Evolutionary conservation across 2,329 filamentous ascomycete species (phyloP), one percentile per base, ranked within the genome.

Genomic region (Pseudogymnoascus pannorum): DNA sequence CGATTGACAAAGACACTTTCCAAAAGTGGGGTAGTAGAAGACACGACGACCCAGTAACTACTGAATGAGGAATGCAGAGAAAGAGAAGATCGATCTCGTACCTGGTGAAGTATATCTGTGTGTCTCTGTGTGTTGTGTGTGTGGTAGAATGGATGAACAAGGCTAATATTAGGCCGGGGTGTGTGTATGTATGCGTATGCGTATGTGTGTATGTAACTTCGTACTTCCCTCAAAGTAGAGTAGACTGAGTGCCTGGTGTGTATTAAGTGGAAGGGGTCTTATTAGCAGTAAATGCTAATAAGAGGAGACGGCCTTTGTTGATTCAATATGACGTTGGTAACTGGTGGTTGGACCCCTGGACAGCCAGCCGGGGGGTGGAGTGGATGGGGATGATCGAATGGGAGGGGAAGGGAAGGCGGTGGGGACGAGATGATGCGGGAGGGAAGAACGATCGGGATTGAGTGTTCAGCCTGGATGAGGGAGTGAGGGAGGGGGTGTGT

Each of bases 11-110:
- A 26, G 44, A 54, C 26, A 31, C 44, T 54, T 24, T 54, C 22
- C 44, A 31, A 54, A 31, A n/a, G 44, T 26, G 12, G 44, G 44
- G 26, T 24, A 31, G 7, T n/a, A n/a, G n/a, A 54, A 7, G 44
- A 54, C 12, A 12, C 7, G 36, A 40, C 36, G 36, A 40, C 18
- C n/a, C n/a, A n/a, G n/a, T n/a, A n/a, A n/a, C n/a, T n/a, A n/a
- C n/a, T n/a, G n/a, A n/a, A n/a, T n/a, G n/a, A 24, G 26, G 44
- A 29, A 29, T 24, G 42, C 9, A 51, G 24, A 14, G 11, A 54
- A 36, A n/a, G 35, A n/a, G 44, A 29, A 26, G 44, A 54, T 54
- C 44, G n/a, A n/a, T n/a, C n/a, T 31, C 44, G 44, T 54, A 54
- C 44, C 44, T 54, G n/a, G n/a, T n/a, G n/a, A n/a, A n/a, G n/a